Conservation (phyloP, 179 eudicot species). For the Pouteria campechiana region DNA sequence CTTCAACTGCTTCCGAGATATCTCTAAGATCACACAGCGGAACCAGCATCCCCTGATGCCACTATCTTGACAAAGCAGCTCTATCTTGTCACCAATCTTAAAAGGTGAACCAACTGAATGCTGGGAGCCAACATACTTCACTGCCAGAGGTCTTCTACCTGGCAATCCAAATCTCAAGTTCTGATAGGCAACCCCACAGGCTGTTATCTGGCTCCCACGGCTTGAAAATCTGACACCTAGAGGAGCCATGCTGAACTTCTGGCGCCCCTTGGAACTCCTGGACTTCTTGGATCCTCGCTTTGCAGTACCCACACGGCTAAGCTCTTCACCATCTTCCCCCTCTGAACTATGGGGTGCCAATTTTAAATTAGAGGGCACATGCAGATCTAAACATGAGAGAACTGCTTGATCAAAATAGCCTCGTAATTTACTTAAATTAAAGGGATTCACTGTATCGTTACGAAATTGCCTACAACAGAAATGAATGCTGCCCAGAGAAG, state of each 20-base stretch:
- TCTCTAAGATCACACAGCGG: constrained; percentile 66
- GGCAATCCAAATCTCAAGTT: constrained; percentile 21
- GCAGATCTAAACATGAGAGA: constrained; percentile 54
- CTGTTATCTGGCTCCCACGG: constrained; percentile 13
- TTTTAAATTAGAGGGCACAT: constrained; percentile 12
- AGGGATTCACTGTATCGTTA: constrained; percentile 69
- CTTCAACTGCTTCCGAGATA: constrained; percentile 54
- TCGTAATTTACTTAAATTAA: constrained; percentile 69
- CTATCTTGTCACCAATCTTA: constrained; percentile 54
- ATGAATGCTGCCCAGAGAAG: constrained; percentile 50
- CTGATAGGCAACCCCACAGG: constrained; percentile 16
- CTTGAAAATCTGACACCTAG: constrained; percentile 8
- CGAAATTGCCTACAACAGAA: constrained; percentile 79
- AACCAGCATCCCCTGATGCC: constrained; percentile 99
- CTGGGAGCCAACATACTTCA: constrained; percentile 26
- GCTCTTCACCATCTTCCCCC: constrained; percentile 37
- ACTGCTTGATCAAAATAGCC: constrained; percentile 79
- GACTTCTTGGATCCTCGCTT: constrained; percentile 57
- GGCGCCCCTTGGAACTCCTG: constrained; percentile 27
- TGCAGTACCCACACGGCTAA: constrained; percentile 31
- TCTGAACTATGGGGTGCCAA: constrained; percentile 12
- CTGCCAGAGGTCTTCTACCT: constrained; percentile 20
- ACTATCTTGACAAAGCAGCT: constrained; percentile 82
- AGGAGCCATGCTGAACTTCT: constrained; percentile 13
- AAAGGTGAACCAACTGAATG: constrained; percentile 18